Evolutionary conservation across 805 yeast genomes (phyloP).

Genomic region (Starmerella stellata): DNA sequence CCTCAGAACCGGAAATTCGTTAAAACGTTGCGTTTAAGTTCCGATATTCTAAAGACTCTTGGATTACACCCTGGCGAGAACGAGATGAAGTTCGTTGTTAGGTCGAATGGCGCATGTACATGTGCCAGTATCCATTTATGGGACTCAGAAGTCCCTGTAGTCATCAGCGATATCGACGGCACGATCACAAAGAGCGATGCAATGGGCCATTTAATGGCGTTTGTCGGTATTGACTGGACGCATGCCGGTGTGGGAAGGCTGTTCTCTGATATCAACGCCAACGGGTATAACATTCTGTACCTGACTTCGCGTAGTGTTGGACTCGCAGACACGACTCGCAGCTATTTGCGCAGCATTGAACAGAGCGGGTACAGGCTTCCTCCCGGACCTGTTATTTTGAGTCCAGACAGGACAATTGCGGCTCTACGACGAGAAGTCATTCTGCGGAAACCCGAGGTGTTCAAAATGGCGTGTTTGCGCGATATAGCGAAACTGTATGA

Average conservation of each 20-base stretch:
- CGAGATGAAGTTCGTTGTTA: slow-evolving; percentile 58
- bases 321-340: slow-evolving; percentile 78
- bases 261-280: slow-evolving; percentile 66
- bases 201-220: slow-evolving; percentile 80
- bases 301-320: slow-evolving; percentile 92
- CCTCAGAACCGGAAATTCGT: slow-evolving; percentile 24
- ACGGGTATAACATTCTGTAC: slow-evolving; percentile 87
- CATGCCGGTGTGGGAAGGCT: slow-evolving; percentile 87
- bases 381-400: slow-evolving; percentile 76
- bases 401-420: slow-evolving; percentile 94
- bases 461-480: slow-evolving; percentile 88
- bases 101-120: slow-evolving; percentile 63
- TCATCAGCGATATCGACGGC: slow-evolving; percentile 93
- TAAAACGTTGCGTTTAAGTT: slow-evolving; percentile 75
- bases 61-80: slow-evolving; percentile 65
- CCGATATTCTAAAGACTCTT: slow-evolving; percentile 66
- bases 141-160: slow-evolving; percentile 73
- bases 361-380: slow-evolving; percentile 68
- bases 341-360: slow-evolving; percentile 55
- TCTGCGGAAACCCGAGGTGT: slow-evolving; percentile 89
- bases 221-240: slow-evolving; percentile 95
- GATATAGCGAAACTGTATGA: slow-evolving; percentile 65
- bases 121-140: slow-evolving; percentile 61
- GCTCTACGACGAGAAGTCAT: slow-evolving; percentile 85
- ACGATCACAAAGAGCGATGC: slow-evolving; percentile 97